Evolutionary conservation across 1,139 yeast genomes (phyloP), one percentile per base, ranked within the genome.

Genomic region (Nematodospora anomalae): DNA sequence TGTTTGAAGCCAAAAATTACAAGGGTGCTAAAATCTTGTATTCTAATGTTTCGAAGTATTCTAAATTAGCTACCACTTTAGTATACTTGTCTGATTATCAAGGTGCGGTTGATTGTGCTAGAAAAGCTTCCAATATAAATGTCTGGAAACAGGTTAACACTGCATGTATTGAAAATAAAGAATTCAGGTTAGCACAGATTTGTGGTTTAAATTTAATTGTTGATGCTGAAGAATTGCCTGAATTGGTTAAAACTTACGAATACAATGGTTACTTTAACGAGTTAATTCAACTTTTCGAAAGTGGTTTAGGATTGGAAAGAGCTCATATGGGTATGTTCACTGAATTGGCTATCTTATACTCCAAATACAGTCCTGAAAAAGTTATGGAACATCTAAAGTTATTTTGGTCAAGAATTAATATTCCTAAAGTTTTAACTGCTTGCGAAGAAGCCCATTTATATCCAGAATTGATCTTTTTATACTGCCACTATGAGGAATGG

Each of bases 311-410:
- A 35, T 77, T 92, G 52, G 99, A 92, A 71, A 85, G 98, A 62
- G 98, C 99, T 26, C 98, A 94, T 60, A 92, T 92, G 97, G 98
- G 97, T 53, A 92, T 92, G 97, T 92, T 94, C 61, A 92, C 99
- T 8, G 97, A 90, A 63, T 76, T 94, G 56, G 96, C 97, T 13
- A 75, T 87, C 37, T 73, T 92, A 52, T 92, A 92, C 70, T 77
- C 94, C 50, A 92, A 90, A 64, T 92, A 90, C 66, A 79, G 80
- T 46, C 96, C 97, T 29, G 87, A 82, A 42, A 84, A 83, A 66
- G 87, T 95, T 36, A 86, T 88, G 89, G 98, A 92, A 65, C 98
- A 92, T 66, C 76, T 92, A 76, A 90, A 90, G 62, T 72, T 92
- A 53, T 94, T 92, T 78, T 92, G 98, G 97, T 89, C 97, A 14